phyloP scores from a whole-genome alignment of 1,139 yeast species.

The Lodderomyces beijingensis region DNA sequence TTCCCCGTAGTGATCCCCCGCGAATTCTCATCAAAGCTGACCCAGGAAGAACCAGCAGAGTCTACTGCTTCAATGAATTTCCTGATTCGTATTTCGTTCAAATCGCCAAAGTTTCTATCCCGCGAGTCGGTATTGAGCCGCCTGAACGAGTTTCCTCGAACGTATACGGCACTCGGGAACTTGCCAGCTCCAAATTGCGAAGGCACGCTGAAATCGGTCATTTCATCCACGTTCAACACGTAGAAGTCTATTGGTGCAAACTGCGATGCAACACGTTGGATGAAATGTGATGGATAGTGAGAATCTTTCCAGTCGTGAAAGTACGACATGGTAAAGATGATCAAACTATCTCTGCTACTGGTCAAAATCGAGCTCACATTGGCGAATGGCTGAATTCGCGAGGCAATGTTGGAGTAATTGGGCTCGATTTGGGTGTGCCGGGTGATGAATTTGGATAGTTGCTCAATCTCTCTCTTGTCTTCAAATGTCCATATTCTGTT shows the following conservation, averaged over 20 bases:
- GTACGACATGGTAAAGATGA: slow-evolving; percentile 25
- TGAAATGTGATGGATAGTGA: slow-evolving; percentile 33
- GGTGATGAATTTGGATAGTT: slow-evolving; percentile 15
- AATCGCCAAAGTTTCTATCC: slow-evolving; percentile 17
- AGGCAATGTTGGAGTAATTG: slow-evolving; percentile 16
- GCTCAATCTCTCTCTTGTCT: slow-evolving; percentile 20
- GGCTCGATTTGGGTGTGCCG: slow-evolving; percentile 14
- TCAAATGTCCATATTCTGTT: slow-evolving; percentile 24
- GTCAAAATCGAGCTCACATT: slow-evolving; percentile 8
- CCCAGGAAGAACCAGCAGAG: slow-evolving; percentile 3
- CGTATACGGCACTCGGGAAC: slow-evolving; percentile 31
- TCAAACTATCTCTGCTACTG: slow-evolving; percentile 14
- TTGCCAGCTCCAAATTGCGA: slow-evolving; percentile 25
- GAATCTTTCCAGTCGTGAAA: slow-evolving; percentile 29
- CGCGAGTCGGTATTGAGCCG: slow-evolving; percentile 24
- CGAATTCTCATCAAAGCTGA: slow-evolving; percentile 5
- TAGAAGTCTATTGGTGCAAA: slow-evolving; percentile 18
- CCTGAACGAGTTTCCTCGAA: slow-evolving; percentile 22
- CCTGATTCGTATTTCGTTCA: slow-evolving; percentile 18
- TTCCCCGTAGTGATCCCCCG: slow-evolving; percentile 2
- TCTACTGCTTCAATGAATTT: slow-evolving; percentile 20
- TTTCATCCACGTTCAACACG: slow-evolving; percentile 23
- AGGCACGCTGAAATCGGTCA: slow-evolving; percentile 18
- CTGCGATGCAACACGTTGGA: slow-evolving; percentile 24
- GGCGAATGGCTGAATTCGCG: slow-evolving; percentile 11